Conservation (phyloP, 2,329 filamentous ascomycete species). For the Colletotrichum sp. region DNA sequence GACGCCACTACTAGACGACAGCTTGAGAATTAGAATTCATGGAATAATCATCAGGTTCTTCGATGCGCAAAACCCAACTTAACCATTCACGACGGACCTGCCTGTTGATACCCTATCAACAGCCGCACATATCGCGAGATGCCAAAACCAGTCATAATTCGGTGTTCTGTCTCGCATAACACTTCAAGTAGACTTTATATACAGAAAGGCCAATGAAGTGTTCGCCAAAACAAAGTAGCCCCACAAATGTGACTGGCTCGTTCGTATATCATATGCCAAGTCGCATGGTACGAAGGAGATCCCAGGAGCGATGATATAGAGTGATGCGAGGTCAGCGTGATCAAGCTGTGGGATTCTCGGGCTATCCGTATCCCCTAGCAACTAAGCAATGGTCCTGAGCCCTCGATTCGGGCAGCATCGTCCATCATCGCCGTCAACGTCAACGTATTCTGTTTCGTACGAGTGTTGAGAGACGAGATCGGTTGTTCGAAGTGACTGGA, state of each 20-base stretch:
- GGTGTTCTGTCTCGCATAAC: background rate
- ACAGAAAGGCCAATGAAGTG: rapidly evolving
- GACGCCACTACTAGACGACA: rapidly evolving
- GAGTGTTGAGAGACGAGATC: background rate
- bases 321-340: background rate
- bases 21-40: rapidly evolving
- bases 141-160: background rate
- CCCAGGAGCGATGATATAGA: background rate
- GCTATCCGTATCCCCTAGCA: background rate
- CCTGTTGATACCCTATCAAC: background rate
- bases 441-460: background rate
- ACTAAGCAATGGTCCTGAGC: no score
- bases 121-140: rapidly evolving
- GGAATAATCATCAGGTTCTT: rapidly evolving
- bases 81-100: rapidly evolving
- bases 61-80: background rate
- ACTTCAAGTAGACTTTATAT: background rate
- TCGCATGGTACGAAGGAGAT: background rate
- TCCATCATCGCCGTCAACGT: background rate
- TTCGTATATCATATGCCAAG: rapidly evolving
- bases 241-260: background rate
- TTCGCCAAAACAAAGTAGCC: rapidly evolving
- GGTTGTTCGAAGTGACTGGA: background rate
- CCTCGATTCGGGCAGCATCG: background rate
- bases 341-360: rapidly evolving